Evolutionary conservation across 371 early-diverging fungal genomes (phyloP).

Genomic region (Circinella umbellata): DNA sequence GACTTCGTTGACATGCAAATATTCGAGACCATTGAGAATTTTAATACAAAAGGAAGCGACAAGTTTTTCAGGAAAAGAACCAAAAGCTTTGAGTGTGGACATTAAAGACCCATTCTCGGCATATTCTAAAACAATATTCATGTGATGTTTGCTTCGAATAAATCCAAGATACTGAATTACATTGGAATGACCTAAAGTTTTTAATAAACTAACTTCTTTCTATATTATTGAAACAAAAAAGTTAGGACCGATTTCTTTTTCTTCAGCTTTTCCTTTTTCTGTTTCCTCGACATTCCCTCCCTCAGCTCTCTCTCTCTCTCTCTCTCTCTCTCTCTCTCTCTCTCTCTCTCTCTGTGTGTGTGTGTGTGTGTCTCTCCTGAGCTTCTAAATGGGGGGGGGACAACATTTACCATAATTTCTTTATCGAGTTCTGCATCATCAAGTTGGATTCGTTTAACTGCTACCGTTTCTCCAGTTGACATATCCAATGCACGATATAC

Average conservation of each 20-base stretch:
- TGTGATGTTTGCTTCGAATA: conserved; percentile 68
- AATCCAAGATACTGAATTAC: conserved; percentile 88
- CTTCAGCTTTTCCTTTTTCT: too few species aligned
- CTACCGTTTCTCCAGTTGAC: conserved; percentile 86
- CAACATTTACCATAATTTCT: conserved; percentile 59
- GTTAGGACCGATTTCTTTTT: too few species aligned
- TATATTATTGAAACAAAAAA: neutral
- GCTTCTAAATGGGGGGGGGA: too few species aligned
- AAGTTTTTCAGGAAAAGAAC: conserved; percentile 90
- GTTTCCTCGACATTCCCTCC: too few species aligned
- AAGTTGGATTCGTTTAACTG: conserved; percentile 83
- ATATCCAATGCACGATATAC: conserved; percentile 87
- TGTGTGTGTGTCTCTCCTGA: too few species aligned
- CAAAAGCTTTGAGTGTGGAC: conserved; percentile 86
- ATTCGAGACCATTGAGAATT: conserved; percentile 88
- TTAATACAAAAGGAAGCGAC: conserved; percentile 90
- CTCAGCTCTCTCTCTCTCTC: too few species aligned
- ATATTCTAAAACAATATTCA: conserved; percentile 88
- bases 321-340: too few species aligned
- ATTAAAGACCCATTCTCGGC: conserved; percentile 96
- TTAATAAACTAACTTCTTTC: conserved; percentile 73
- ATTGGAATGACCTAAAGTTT: conserved; percentile 76
- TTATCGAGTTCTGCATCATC: conserved; percentile 55
- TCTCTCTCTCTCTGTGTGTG: too few species aligned
- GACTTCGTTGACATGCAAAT: conserved; percentile 87